phyloP scores from a whole-genome alignment of 352 stramenopile species.

The Globisporangium solare region DNA sequence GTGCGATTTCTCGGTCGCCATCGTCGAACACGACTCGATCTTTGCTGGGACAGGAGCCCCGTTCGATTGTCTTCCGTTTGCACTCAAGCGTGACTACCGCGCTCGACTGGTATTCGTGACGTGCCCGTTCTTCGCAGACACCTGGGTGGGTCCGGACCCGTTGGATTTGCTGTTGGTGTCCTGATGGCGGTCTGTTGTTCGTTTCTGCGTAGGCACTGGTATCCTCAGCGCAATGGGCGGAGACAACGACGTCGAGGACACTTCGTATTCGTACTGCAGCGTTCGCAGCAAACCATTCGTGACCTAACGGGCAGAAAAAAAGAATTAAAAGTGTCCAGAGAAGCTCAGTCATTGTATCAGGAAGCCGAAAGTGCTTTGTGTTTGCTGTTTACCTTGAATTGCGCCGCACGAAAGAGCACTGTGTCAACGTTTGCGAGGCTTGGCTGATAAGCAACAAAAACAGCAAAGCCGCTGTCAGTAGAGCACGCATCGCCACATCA shows the following conservation, averaged over 20 bases:
- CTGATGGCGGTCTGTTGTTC: background rate
- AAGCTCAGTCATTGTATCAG: background rate
- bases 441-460: constrained; percentile 17
- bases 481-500: background rate
- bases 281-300: constrained; percentile 26
- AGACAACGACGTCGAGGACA: constrained; percentile 10
- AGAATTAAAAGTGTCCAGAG: background rate
- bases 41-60: too few relatives aligned
- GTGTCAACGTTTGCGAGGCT: constrained; percentile 19
- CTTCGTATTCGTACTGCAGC: constrained; percentile 30
- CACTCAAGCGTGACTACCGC: too few relatives aligned
- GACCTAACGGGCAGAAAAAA: constrained; percentile 14
- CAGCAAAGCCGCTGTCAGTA: background rate
- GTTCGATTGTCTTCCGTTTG: too few relatives aligned
- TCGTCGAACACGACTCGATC: background rate
- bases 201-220: background rate
- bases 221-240: background rate
- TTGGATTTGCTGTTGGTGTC: constrained; percentile 1
- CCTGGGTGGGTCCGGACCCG: background rate
- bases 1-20: constrained; percentile 6
- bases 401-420: constrained; percentile 19
- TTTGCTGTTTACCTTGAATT: constrained; percentile 26
- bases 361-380: too few relatives aligned
- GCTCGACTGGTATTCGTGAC: too few relatives aligned
- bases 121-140: too few relatives aligned